Conservation (phyloP, 495 filamentous ascomycete genomes). For the Parachaetomium inaequale region DNA sequence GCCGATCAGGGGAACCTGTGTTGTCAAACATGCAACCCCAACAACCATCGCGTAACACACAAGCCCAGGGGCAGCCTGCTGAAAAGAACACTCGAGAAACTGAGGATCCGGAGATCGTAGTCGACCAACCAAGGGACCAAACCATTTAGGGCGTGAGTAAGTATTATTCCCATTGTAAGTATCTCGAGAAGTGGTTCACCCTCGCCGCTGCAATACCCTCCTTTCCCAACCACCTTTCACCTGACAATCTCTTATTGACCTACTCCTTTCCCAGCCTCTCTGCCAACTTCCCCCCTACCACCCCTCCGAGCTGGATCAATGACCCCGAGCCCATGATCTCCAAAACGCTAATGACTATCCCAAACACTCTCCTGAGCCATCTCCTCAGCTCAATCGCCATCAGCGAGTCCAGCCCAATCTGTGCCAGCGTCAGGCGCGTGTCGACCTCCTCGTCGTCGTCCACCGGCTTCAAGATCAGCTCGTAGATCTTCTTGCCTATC, state of each 20-base stretch:
- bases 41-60: not conserved
- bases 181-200: too few relatives aligned
- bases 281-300: constrained; percentile 7
- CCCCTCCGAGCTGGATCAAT: constrained; percentile 29
- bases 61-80: not conserved
- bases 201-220: too few relatives aligned
- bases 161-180: too few relatives aligned
- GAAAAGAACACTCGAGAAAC: too few relatives aligned
- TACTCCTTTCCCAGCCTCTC: not conserved
- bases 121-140: too few relatives aligned
- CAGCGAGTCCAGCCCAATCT: constrained; percentile 41
- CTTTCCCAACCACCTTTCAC: not conserved
- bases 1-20: not conserved
- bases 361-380: constrained; percentile 32
- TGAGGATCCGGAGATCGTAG: too few relatives aligned
- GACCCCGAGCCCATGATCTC: constrained; percentile 39
- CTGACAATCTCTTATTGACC: not conserved
- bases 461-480: constrained; percentile 32
- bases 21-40: not conserved
- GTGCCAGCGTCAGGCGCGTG: constrained; percentile 21
- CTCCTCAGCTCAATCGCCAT: constrained; percentile 40
- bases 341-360: constrained; percentile 33
- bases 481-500: constrained; percentile 35
- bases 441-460: constrained; percentile 29
- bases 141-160: too few relatives aligned